phyloP scores from a whole-genome alignment of 345 rosid species.

The Gossypium mustelinum region DNA sequence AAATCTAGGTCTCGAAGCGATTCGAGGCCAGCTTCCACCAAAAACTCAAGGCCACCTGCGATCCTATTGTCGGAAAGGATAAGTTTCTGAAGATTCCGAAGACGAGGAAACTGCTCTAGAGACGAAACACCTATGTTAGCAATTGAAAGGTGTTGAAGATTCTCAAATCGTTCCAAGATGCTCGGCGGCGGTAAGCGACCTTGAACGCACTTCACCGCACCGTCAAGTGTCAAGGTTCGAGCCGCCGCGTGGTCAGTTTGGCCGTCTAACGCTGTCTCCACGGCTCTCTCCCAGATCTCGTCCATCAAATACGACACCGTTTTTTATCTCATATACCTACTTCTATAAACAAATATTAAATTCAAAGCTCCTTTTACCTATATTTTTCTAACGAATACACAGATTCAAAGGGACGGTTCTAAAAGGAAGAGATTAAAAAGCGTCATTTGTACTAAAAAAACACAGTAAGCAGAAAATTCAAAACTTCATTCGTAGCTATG shows the following conservation, averaged over 20 bases:
- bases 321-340: slow-evolving; percentile 24
- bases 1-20: slow-evolving; percentile 65
- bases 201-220: slow-evolving; percentile 69
- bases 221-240: slow-evolving; percentile 56
- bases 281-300: slow-evolving; percentile 81
- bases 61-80: slow-evolving; percentile 67
- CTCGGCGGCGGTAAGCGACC: slow-evolving; percentile 52
- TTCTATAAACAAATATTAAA: background rate
- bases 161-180: slow-evolving; percentile 50
- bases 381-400: background rate
- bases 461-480: background rate
- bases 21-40: slow-evolving; percentile 61
- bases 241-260: slow-evolving; percentile 41
- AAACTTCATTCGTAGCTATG: background rate
- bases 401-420: slow-evolving; percentile 3
- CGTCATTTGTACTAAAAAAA: background rate
- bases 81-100: slow-evolving; percentile 53
- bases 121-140: slow-evolving; percentile 64
- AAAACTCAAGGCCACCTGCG: slow-evolving; percentile 58
- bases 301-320: slow-evolving; percentile 43
- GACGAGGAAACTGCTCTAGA: slow-evolving; percentile 63
- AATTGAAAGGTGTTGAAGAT: slow-evolving; percentile 62
- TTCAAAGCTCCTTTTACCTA: background rate
- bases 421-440: background rate
- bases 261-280: slow-evolving; percentile 61